Percentiles rank a stretch among this genome's conserved stretches.
Conservation (phyloP, 164 flowering plant species). For the Vitis amurensis region DNA sequence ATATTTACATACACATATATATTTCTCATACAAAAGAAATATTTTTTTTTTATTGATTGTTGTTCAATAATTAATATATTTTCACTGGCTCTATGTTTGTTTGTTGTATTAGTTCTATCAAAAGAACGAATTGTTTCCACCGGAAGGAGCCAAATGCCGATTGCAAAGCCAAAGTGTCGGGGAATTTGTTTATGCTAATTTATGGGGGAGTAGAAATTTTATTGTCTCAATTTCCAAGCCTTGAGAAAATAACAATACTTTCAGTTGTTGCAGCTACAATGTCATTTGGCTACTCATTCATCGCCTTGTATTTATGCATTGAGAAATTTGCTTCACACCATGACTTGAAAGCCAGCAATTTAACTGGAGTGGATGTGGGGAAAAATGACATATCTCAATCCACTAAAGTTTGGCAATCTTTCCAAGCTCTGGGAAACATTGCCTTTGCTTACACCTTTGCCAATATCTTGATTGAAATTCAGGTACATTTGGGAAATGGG, state of each 20-base stretch:
- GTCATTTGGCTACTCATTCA: constrained; percentile 31
- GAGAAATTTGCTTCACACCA: constrained; percentile 16
- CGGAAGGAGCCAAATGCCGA: constrained; percentile 15
- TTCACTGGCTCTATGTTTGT: too few relatives aligned
- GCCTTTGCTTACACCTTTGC: constrained; percentile 37
- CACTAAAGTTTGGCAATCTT: constrained; percentile 21
- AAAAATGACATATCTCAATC: constrained; percentile 10
- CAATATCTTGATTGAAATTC: constrained; percentile 31
- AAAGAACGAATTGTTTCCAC: constrained; percentile 30
- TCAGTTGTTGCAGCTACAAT: constrained; percentile 28
- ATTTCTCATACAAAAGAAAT: too few relatives aligned
- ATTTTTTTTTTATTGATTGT: too few relatives aligned
- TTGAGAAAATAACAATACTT: constrained; percentile 36
- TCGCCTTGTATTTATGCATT: constrained; percentile 16
- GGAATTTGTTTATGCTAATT: constrained; percentile 21
- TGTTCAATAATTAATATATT: too few relatives aligned
- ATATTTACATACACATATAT: too few relatives aligned
- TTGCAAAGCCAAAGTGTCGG: constrained; percentile 13
- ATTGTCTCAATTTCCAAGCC: constrained; percentile 32
- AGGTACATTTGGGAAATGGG: constrained; percentile 17
- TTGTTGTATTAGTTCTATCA: constrained; percentile 3
- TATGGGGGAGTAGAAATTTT: constrained; percentile 26
- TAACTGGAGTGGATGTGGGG: constrained; percentile 18
- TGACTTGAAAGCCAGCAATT: constrained; percentile 16
- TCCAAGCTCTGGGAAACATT: constrained; percentile 36